phyloP scores from a whole-genome alignment of 345 rosid species.

The Gynandropsis gynandra region DNA sequence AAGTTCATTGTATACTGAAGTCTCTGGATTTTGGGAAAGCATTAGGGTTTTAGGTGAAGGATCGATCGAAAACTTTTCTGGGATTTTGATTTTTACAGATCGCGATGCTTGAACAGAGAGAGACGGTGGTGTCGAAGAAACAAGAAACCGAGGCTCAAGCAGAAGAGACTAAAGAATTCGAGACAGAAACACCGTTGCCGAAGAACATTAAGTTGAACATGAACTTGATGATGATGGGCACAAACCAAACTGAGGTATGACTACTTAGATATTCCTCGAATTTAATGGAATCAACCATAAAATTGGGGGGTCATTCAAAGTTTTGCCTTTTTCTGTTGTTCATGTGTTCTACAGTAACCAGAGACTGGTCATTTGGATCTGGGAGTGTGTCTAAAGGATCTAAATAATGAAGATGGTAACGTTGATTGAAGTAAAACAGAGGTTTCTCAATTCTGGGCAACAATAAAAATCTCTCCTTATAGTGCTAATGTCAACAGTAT shows the following conservation, averaged over 20 bases:
- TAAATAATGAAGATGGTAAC: constrained; percentile 24
- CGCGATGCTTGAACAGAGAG: constrained; percentile 63
- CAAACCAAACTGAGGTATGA: constrained; percentile 26
- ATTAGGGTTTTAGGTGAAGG: no score
- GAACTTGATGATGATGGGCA: constrained; percentile 23
- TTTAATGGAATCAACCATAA: not conserved
- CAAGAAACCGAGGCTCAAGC: constrained; percentile 33
- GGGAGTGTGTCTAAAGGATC: constrained; percentile 39
- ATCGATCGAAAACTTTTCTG: no score
- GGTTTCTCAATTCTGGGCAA: no score
- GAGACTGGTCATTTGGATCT: constrained; percentile 40
- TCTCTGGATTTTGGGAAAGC: no score
- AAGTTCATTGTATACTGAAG: constrained; percentile 16
- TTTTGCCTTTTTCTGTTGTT: constrained; percentile 2
- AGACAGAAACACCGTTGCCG: constrained; percentile 24
- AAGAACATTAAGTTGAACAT: no score
- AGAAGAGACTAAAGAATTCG: constrained; percentile 29
- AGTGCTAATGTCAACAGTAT: constrained; percentile 6
- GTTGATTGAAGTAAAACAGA: constrained; percentile 6
- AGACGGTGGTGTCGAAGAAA: constrained; percentile 33
- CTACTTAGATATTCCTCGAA: no score
- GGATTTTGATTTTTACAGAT: no score
- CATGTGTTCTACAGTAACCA: constrained; percentile 39
- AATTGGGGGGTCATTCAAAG: no score
- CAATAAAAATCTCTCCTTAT: constrained; percentile 2